Evolutionary conservation across 148 eudicot genomes (phyloP).

Genomic region (Talinum fruticosum): DNA sequence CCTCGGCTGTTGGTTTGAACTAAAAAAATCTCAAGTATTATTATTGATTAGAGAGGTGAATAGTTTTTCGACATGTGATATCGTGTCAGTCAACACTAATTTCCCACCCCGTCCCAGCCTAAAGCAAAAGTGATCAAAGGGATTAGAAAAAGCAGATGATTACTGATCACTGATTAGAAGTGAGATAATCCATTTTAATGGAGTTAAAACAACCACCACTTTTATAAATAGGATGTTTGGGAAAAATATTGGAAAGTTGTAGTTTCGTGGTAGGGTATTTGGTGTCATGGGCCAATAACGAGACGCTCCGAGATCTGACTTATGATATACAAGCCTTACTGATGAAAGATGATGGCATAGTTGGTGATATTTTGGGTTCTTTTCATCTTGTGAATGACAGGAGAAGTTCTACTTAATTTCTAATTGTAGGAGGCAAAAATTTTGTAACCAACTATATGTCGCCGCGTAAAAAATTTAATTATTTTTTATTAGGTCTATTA

Average conservation of each 20-base stretch:
- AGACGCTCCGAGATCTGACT: no score
- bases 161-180: background rate
- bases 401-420: no score
- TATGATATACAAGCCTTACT: no score
- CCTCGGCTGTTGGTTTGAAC: background rate
- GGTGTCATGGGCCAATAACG: no score
- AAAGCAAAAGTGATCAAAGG: background rate
- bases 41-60: background rate
- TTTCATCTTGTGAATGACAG: no score
- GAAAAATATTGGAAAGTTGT: background rate
- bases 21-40: background rate
- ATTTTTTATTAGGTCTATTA: no score
- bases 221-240: background rate
- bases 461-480: no score
- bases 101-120: background rate
- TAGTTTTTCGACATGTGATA: conserved; percentile 9
- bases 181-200: background rate
- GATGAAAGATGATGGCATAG: no score
- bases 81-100: background rate
- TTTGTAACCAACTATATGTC: no score
- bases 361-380: no score
- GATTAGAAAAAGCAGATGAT: background rate
- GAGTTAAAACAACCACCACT: background rate
- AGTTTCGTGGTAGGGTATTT: background rate
- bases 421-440: no score